These are phyloP conservation scores for Hyphodiscus hymeniophilus DNA, from an alignment of 495 filamentous ascomycete species.

Conservation along the genomic window DNA sequence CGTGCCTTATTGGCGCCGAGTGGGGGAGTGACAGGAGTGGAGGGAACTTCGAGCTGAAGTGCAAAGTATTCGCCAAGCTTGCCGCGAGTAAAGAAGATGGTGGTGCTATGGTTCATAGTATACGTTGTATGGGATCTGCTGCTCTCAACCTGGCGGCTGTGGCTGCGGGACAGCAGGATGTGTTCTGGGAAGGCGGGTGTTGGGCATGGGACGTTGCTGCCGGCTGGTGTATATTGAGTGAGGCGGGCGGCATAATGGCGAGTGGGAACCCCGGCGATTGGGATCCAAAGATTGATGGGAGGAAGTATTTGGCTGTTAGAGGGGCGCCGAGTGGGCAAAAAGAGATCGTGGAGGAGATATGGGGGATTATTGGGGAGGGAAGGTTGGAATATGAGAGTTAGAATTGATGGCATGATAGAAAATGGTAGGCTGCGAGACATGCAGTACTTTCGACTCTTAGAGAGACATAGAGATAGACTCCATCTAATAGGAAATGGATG, in stretches of 20 bases:
- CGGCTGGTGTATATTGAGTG: slow-evolving; percentile 78
- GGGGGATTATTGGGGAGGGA: slow-evolving; percentile 38
- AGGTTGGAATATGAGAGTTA: slow-evolving; percentile 16
- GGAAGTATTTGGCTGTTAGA: slow-evolving; percentile 72
- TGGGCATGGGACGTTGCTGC: slow-evolving; percentile 96
- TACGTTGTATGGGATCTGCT: slow-evolving; percentile 69
- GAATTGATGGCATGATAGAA: background rate
- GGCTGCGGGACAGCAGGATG: slow-evolving; percentile 68
- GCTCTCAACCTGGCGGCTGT: slow-evolving; percentile 80
- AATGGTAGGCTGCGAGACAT: background rate
- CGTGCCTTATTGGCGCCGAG: slow-evolving; percentile 62
- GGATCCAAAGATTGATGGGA: slow-evolving; percentile 64
- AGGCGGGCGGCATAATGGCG: slow-evolving; percentile 76
- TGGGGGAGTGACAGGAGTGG: slow-evolving; percentile 72
- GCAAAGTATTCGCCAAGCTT: slow-evolving; percentile 59
- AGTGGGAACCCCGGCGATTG: slow-evolving; percentile 72
- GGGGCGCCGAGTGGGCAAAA: slow-evolving; percentile 58
- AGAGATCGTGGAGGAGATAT: slow-evolving; percentile 76
- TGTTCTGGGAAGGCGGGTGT: slow-evolving; percentile 91
- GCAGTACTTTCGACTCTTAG: no score
- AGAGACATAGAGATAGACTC: no score
- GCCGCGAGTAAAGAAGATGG: slow-evolving; percentile 53
- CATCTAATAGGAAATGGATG: no score
- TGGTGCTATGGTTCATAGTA: slow-evolving; percentile 76
- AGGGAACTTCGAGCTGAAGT: slow-evolving; percentile 67